Percentiles rank a stretch among this genome's conserved stretches.
phyloP scores from a whole-genome alignment of 73 alveolate genomes.

The Paramecium caudatum region DNA sequence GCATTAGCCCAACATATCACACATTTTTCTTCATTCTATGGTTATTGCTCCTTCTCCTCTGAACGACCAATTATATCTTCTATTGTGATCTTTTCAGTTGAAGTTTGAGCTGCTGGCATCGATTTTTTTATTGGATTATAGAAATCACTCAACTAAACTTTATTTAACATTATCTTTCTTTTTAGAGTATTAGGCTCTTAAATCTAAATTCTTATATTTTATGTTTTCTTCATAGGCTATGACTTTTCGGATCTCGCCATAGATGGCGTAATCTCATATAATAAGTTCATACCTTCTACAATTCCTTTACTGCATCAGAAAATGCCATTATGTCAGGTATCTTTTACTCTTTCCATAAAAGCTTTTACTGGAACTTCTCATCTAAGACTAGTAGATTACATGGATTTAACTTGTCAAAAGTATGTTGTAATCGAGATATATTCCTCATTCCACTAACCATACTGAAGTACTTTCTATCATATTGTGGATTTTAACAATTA shows the following conservation, averaged over 20 bases:
- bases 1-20: slow-evolving; percentile 19
- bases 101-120: not conserved
- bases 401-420: not conserved
- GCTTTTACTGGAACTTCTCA: slow-evolving; percentile 8
- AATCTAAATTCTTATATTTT: not conserved
- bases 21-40: not conserved
- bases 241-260: not conserved
- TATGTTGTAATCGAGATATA: not conserved
- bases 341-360: not conserved
- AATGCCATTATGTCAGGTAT: not conserved
- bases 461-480: slow-evolving; percentile 38
- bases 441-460: slow-evolving; percentile 38
- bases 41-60: not conserved
- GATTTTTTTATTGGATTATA: slow-evolving; percentile 7
- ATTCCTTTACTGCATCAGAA: not conserved
- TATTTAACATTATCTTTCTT: slow-evolving; percentile 49
- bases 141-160: not conserved
- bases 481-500: not conserved
- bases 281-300: not conserved
- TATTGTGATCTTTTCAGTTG: not conserved
- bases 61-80: not conserved
- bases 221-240: not conserved
- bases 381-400: not conserved
- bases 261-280: not conserved
- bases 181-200: not conserved